Evolutionary conservation across 768 basidiomycete species (phyloP), one percentile per base, ranked within the genome.

Genomic region (Psilocybe azurescens): DNA sequence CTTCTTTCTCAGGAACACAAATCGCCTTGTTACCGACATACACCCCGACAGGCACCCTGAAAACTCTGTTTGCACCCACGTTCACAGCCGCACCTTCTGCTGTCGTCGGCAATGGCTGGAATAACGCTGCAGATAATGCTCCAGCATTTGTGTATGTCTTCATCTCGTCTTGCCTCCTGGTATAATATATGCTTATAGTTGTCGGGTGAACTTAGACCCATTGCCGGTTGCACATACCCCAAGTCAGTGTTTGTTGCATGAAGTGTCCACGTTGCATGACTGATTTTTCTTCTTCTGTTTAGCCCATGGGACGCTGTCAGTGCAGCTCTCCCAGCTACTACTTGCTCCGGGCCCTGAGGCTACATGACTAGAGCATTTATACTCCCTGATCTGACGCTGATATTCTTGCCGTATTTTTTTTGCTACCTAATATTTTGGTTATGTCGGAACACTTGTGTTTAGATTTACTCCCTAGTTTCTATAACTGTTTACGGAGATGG

Each of bases 71-170:
- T 46, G 84, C 77, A 38, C 89, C 89, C 13, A 88, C 86, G 10
- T 89, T 89, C 71, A 84, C 87, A 2, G 73, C 81, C 32, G 83
- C 83, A 9, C 82, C 84, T 20, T 79, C 79, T 32, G 79, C 81
- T 5, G 72, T 68, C 32, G 85, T 84, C 4, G 95, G 94, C 3
- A 78, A 76, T 38, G 95, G 95, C 44, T 97, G 95, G 95, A 77
- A 78, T 59, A 89, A 94, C 70, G 62, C 84, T 14, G 76, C 78
- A 3, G 95, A 97, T 75, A 87, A 79, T 10, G 80, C 72, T 10
- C 71, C 76, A 29, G 88, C 86, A 28, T 86, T 82, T 69, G 86
- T 85, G 81, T 81, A 69, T 58, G 81, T 74, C 32, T 20, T 46
- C 32, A 36, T 11, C 62, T 60, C 39, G 16, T 18, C 36, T 30